A percentile compares a stretch with the other conserved stretches of the same genome.
phyloP scores from a whole-genome alignment of 1,139 yeast species.

The Suhomyces terraborum region DNA sequence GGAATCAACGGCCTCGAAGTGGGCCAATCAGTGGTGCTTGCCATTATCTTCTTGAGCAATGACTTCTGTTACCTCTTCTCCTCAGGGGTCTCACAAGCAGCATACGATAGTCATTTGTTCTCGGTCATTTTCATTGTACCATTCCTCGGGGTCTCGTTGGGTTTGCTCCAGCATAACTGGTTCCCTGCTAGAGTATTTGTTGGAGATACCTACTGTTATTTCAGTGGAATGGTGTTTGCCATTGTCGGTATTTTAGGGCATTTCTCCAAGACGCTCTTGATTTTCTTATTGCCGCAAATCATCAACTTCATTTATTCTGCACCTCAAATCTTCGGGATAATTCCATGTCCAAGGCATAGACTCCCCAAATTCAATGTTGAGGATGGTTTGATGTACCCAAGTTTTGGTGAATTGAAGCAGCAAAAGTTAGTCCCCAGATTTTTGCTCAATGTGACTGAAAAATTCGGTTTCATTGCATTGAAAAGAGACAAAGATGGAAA shows the following conservation, averaged over 20 bases:
- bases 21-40: conserved; percentile 86
- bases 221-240: conserved; percentile 98
- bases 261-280: conserved; percentile 85
- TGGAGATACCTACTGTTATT: conserved; percentile 97
- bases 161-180: conserved; percentile 78
- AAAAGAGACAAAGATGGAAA: conserved; percentile 34
- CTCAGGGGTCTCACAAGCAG: conserved; percentile 48
- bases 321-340: conserved; percentile 83
- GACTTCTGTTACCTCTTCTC: conserved; percentile 69
- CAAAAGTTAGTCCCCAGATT: conserved; percentile 22
- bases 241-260: conserved; percentile 96
- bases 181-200: conserved; percentile 93
- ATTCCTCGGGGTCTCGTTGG: conserved; percentile 80
- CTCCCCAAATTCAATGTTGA: conserved; percentile 71
- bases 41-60: conserved; percentile 67
- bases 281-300: conserved; percentile 88
- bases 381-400: conserved; percentile 78
- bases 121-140: conserved; percentile 82
- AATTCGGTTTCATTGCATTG: conserved; percentile 53
- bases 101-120: conserved; percentile 80
- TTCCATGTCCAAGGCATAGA: conserved; percentile 96
- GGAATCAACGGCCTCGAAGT: conserved; percentile 97
- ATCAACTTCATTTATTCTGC: conserved; percentile 83
- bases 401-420: conserved; percentile 36
- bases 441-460: conserved; percentile 39